A percentile compares a stretch with the other conserved stretches of the same genome.
phyloP scores from a whole-genome alignment of 2,329 filamentous ascomycete genomes.

The Orbilia brochopaga region DNA sequence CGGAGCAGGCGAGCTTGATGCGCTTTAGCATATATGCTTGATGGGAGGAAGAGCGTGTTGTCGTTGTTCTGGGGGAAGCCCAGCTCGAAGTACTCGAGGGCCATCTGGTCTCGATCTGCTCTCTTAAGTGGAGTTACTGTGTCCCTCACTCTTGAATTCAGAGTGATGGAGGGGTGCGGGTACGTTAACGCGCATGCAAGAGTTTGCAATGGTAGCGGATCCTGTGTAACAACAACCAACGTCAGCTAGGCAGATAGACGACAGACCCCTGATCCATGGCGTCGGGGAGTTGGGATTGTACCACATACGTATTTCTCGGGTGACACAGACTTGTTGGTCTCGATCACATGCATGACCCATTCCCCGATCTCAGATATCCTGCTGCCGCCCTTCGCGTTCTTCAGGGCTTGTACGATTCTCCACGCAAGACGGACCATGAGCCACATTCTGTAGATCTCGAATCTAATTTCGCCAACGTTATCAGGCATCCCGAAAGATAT shows the following conservation, averaged over 20 bases:
- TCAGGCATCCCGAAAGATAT: slow-evolving; percentile 44
- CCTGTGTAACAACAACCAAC: slow-evolving; percentile 21
- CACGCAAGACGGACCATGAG: slow-evolving; percentile 44
- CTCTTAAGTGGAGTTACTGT: slow-evolving; percentile 39
- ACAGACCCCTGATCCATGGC: slow-evolving; percentile 17
- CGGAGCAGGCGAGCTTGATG: slow-evolving; percentile 41
- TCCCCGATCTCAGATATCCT: slow-evolving; percentile 46
- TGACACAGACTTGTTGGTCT: slow-evolving; percentile 48
- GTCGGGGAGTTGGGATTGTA: neutral
- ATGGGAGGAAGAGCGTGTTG: slow-evolving; percentile 30
- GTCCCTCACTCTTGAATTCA: slow-evolving; percentile 34
- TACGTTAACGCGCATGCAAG: slow-evolving; percentile 46
- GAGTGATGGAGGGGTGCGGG: slow-evolving; percentile 37
- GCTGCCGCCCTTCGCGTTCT: slow-evolving; percentile 46
- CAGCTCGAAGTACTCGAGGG: slow-evolving; percentile 47
- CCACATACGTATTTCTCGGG: slow-evolving; percentile 49
- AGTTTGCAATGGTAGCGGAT: slow-evolving; percentile 45
- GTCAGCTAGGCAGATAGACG: slow-evolving; percentile 16
- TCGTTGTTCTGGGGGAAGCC: slow-evolving; percentile 39
- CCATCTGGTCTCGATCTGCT: slow-evolving; percentile 40
- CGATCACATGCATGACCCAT: slow-evolving; percentile 43
- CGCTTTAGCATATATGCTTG: slow-evolving; percentile 40
- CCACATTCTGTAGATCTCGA: slow-evolving; percentile 50
- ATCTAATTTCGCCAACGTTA: slow-evolving; percentile 47
- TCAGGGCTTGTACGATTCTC: slow-evolving; percentile 48